A percentile compares a stretch with the other conserved stretches of the same genome.
Conservation (phyloP, 2,329 filamentous ascomycete genomes). For the Epichloe scottii region DNA sequence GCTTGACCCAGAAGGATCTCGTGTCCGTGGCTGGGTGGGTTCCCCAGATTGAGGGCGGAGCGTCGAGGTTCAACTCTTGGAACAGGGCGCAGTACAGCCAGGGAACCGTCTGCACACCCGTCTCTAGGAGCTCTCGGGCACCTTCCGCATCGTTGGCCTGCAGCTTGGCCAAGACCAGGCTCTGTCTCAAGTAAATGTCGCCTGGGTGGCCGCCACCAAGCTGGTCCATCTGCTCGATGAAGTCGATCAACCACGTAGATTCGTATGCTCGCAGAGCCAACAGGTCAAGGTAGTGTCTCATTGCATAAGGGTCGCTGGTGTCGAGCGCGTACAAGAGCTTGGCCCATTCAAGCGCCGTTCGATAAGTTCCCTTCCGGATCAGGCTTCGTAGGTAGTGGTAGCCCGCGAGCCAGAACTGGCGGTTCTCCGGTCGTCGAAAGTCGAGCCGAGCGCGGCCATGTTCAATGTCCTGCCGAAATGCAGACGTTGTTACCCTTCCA, state of each 20-base stretch:
- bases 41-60: conserved; percentile 76
- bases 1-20: conserved; percentile 52
- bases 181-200: conserved; percentile 61
- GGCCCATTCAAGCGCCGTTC: conserved; percentile 87
- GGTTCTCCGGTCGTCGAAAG: conserved; percentile 73
- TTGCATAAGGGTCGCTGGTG: conserved; percentile 68
- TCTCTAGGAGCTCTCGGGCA: conserved; percentile 50
- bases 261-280: conserved; percentile 73
- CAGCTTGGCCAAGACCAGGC: conserved; percentile 61
- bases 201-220: conserved; percentile 21
- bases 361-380: conserved; percentile 81
- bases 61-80: conserved; percentile 63
- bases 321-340: conserved; percentile 71
- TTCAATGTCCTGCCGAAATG: conserved; percentile 64
- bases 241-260: conserved; percentile 60
- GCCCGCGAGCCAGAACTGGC: conserved; percentile 82
- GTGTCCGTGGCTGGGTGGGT: conserved; percentile 52
- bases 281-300: conserved; percentile 70
- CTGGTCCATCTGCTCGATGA: conserved; percentile 38
- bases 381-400: conserved; percentile 83
- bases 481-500: conserved; percentile 74
- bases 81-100: conserved; percentile 79
- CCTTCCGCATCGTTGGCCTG: conserved; percentile 54
- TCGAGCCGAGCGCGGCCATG: conserved; percentile 70
- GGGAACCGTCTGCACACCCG: conserved; percentile 61